Conservation (phyloP, 805 yeast genomes). For the Geotrichum ghanense region DNA sequence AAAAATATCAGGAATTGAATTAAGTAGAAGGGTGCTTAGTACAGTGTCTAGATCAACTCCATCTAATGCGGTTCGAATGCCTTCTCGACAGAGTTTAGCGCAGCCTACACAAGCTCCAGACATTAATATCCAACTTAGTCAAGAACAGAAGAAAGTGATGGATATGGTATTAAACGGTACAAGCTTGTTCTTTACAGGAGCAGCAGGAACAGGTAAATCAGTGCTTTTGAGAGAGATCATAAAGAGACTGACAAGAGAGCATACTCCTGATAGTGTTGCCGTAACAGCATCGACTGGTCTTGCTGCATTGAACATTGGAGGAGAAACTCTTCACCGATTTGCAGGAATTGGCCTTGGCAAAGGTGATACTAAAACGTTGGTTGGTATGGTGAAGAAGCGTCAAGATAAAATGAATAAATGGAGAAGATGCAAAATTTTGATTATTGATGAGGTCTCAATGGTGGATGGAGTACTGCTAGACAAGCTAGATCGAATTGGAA, state of each 20-base stretch:
- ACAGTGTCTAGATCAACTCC: background rate
- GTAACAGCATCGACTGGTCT: slow-evolving; percentile 93
- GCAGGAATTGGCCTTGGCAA: slow-evolving; percentile 73
- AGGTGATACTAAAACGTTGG: slow-evolving; percentile 33
- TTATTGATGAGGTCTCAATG: slow-evolving; percentile 92
- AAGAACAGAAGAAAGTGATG: slow-evolving; percentile 44
- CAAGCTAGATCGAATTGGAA: slow-evolving; percentile 60
- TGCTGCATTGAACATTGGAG: slow-evolving; percentile 89
- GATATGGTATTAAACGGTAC: slow-evolving; percentile 39
- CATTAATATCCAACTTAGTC: slow-evolving; percentile 17
- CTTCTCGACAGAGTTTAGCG: background rate
- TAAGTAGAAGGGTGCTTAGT: background rate
- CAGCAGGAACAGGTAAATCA: slow-evolving; percentile 98
- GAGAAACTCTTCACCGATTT: slow-evolving; percentile 74
- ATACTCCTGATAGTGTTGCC: slow-evolving; percentile 47
- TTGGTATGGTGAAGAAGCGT: slow-evolving; percentile 35
- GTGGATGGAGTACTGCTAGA: slow-evolving; percentile 66
- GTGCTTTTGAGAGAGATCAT: slow-evolving; percentile 61
- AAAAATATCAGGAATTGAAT: background rate
- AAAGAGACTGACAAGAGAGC: slow-evolving; percentile 30
- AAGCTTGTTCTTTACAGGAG: slow-evolving; percentile 85
- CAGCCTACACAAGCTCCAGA: too few relatives aligned
- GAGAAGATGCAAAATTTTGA: slow-evolving; percentile 55
- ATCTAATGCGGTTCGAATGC: background rate
- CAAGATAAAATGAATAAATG: slow-evolving; percentile 41